Evolutionary conservation across 2,329 filamentous ascomycete genomes (phyloP), one percentile per base, ranked within the genome.

Genomic region (Bipolaris victoriae): DNA sequence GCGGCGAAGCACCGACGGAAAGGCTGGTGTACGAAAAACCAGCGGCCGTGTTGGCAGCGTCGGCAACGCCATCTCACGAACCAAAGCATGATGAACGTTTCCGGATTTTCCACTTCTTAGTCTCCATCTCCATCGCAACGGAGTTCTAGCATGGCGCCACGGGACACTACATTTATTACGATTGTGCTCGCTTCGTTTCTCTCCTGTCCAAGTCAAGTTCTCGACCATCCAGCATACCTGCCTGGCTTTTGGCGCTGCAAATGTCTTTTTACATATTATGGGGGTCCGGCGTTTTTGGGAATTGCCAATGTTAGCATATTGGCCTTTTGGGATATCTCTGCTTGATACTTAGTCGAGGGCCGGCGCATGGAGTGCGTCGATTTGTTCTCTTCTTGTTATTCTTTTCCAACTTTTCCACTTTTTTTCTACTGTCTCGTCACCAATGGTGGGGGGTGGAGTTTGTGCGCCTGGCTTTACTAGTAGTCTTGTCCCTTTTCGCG

Each of bases 41-140:
- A 83, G 81, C 56, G 81, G 81, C 33, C 74, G 81, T 33, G 79
- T 83, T 2, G 81, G 81, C 44, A 82, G 80, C 63, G 70, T 80
- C 24, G 78, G 78, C 50, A 76, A 64, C 50, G 61, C 69, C 35
- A 62, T 65, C 13, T 52, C 57, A 13, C 72, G 73, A 31, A 57
- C 70, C 7, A 75, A 75, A 57, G 62, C 72, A 51, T 71, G 58
- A 68, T 61, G 58, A 48, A 52, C 41, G 26, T 54, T 52, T 49
- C 51, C 45, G 49, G 44, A 47, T 57, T 41, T 49, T 49, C 24
- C 36, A 31, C 48, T 53, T 49, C 57, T 43, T 41, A 50, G 53
- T 57, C 46, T 47, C 49, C 53, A 52, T 57, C 43, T 52, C 61
- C 57, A 58, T 60, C 54, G 54, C 45, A 37, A 35, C 37, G 49